Evolutionary conservation across 2,329 filamentous ascomycete species (phyloP), one percentile per base, ranked within the genome.

Genomic region (Pseudocercospora musae): DNA sequence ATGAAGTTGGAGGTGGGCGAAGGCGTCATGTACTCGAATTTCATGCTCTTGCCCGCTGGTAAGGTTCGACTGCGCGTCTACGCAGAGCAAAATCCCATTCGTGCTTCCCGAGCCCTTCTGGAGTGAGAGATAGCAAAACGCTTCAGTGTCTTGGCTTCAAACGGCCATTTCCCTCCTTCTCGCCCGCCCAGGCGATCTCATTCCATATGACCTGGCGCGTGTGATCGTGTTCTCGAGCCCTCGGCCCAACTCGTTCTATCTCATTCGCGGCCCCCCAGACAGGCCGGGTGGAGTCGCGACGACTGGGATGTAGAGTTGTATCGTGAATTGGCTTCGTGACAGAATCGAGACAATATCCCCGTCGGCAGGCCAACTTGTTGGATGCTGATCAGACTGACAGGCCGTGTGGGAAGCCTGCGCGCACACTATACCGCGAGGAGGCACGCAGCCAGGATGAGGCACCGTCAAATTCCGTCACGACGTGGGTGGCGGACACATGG

Each of bases 1-100:
- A 72, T 63, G 61, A 70, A 50, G 54, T 66, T 59, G 52, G 64
- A 63, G 49, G 58, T 59, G 52, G 42, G 50, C 37, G 42, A 60
- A 18, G 56, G 42, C 18, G 33, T 42, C 58, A 37, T 53, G 21
- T 50, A 31, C 15, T 55, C 37, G 4, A 25, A 44, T 60, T 44
- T 54, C 31, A 49, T 54, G 29, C 55, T 44, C 49, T 27, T 58
- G 44, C 44, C 23, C n/a, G 42, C 44, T 25, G 40, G 57, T 29
- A 18, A 40, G 15, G 27, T 29, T 54, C 29, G 52, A 15, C 52
- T 50, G 44, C 44, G 56, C 56, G 18, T 40, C 52, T 54, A 54
- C 29, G 52, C 52, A 18, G 23, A 37, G 21, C 27, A 54, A 20
- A 33, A 18, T 33, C 11, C 52, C 52, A 54, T 54, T 40, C 52